Percentiles rank a stretch among this genome's conserved stretches.
Conservation (phyloP, 306 rosid species). For the Astragalus membranaceus region DNA sequence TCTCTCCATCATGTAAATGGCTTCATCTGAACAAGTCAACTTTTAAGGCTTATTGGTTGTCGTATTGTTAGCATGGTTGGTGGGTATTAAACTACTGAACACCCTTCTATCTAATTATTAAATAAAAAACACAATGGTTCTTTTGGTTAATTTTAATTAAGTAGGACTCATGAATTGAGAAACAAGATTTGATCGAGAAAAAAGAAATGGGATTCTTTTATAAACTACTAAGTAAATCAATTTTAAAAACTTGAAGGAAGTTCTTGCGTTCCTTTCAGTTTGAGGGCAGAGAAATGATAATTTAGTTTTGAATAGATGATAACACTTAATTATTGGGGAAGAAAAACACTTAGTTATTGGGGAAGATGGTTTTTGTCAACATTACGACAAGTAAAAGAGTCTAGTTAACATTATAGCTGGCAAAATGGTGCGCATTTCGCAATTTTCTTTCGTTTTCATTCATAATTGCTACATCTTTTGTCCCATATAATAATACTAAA, state of each 20-base stretch:
- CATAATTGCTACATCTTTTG: not conserved
- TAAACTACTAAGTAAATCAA: not conserved
- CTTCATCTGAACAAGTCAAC: too few relatives aligned
- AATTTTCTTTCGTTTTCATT: conserved; percentile 3
- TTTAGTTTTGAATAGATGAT: not conserved
- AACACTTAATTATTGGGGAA: not conserved
- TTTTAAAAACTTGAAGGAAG: not conserved
- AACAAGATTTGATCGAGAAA: not conserved
- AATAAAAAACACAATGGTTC: too few relatives aligned
- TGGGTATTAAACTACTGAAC: too few relatives aligned
- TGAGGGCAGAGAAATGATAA: not conserved
- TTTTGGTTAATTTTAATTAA: not conserved
- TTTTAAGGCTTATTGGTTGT: too few relatives aligned
- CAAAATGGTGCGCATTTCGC: not conserved
- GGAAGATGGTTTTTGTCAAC: conserved; percentile 6
- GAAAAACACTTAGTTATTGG: not conserved
- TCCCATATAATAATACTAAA: not conserved
- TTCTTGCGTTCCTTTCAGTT: conserved; percentile 8
- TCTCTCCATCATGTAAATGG: not conserved
- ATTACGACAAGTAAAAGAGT: conserved; percentile 13
- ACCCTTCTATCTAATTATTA: too few relatives aligned
- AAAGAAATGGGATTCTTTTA: too few relatives aligned
- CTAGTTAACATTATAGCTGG: conserved; percentile 1
- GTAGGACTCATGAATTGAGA: not conserved
- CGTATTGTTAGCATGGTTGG: too few relatives aligned